Conservation (phyloP, 176 grass and related monocot species). For the Carex pumila region DNA sequence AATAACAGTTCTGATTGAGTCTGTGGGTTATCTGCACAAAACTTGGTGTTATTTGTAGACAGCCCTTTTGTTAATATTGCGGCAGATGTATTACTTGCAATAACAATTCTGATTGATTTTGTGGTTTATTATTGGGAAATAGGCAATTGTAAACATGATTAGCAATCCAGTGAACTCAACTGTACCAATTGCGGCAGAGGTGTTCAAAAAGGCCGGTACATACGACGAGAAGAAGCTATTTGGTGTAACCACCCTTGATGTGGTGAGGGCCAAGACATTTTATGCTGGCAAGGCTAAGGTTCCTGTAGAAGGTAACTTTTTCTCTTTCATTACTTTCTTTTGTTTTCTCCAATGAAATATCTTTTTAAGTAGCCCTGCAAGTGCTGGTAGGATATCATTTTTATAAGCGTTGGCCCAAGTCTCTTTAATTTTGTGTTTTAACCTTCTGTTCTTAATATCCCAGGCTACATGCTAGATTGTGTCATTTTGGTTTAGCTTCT, state of each 20-base stretch:
- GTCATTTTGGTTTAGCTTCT: not conserved
- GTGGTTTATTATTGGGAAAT: not conserved
- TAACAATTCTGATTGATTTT: not conserved
- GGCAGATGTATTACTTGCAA: not conserved
- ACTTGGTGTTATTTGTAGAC: not conserved
- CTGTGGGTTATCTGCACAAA: not conserved
- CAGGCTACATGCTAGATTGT: not conserved
- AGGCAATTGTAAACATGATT: slow-evolving; percentile 90
- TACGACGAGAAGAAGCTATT: slow-evolving; percentile 85
- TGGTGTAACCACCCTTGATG: slow-evolving; percentile 91
- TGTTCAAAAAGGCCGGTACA: slow-evolving; percentile 89
- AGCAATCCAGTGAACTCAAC: slow-evolving; percentile 98
- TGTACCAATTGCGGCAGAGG: slow-evolving; percentile 71
- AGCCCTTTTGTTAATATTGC: not conserved
- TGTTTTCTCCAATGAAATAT: not conserved
- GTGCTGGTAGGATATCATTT: not conserved
- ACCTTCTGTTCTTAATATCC: not conserved
- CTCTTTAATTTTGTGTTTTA: not conserved
- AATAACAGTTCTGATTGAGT: no score
- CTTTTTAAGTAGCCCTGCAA: not conserved
- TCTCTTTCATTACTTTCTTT: not conserved
- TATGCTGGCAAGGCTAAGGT: slow-evolving; percentile 73
- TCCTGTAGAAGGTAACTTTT: slow-evolving; percentile 42
- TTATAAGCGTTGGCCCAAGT: not conserved
- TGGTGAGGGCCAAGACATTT: slow-evolving; percentile 85